Base-by-base conservation (phyloP, 192 early-diverging fungal species). In the Rhizoclosmatium globosum region DNA sequence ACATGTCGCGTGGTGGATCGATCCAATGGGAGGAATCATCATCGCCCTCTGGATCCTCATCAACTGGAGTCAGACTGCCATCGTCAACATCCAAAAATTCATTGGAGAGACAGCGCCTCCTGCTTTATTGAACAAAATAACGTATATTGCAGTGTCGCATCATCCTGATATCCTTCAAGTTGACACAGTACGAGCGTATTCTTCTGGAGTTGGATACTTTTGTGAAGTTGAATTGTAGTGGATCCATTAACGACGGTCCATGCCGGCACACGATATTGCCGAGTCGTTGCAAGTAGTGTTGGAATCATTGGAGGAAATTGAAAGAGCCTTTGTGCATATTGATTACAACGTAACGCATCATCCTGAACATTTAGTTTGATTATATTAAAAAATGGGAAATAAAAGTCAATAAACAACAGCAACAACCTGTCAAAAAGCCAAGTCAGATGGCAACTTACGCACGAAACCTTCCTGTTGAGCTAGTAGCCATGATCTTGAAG, bases 161-260 rank as follows among this genome's bases (percentile, higher is more conserved):
- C 83, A 88, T 67, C 74, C 64, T 3, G 79, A 85, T 23, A 81
- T 86, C 50, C 47, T 74, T 4, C 79, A 87, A 73, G 80, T 86
- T 47, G 87, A 88, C 74, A 86, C 87, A 3, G 80, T 92, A 61
- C 87, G 92, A 13, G 96, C 96, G 1, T 99, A 99, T 76, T 90
- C 95, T 80, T 89, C 94, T 42, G 97, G 97, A 13, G 89, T 91
- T 78, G 95, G 94, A 73, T 84, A 95, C 58, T 95, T 94, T 90
- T 95, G 96, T 15, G 97, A 99, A 69, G 94, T 99, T 3, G 97
- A 99, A 96, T 99, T 77, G 95, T 99, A 19, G 89, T 98, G 84
- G 91, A 94, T 38, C 92, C 93, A 1, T 88, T 89, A 15, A 97
- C 95, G 71, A 85, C 92, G 50, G 81, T 99, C 71, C 75, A 86